Base-by-base conservation (phyloP, 1,284 basidiomycete genomes). In the Cystobasidiaceae sp. region DNA sequence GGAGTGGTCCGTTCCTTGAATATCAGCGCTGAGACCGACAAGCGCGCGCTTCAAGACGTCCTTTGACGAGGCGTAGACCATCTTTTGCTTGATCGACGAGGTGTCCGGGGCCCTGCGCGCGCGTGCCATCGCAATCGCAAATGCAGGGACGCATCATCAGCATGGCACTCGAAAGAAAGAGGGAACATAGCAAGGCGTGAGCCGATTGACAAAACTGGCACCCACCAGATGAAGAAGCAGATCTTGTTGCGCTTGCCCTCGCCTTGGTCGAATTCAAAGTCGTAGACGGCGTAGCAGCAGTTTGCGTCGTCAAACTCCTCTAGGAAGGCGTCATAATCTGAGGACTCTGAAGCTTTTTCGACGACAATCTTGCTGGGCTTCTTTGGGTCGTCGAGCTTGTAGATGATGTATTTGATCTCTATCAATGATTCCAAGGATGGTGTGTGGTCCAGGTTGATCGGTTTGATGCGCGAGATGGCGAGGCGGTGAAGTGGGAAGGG, bases 11-110 rank as follows among this genome's bases (percentile, higher is more conserved):
- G 90, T 96, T 66, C 85, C 93, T 80, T 97, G 93, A 71, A 97
- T 84, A 78, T 97, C 91, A 70, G 82, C 67, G 0, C 83, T 81
- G 71, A 92, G 82, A 49, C 90, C 90, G 19, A 83, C 77, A 69
- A 96, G 82, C 48, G 82, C 76, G 69, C 83, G 84, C 75, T 85
- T 85, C 66, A 98, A 79, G 11, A 87, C 89, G 45, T 93, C 90
- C 79, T 88, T 90, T 70, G 94, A 97, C 25, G 92, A 88, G 44
- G 94, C 89, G 78, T 85, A 90, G 73, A 97, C 75, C 93, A 98
- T 97, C 88, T 96, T 97, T 75, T 84, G 80, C 81, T 88, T 93
- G 79, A 96, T 83, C 81, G 85, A 89, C 57, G 92, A 85, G 44
- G 81, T 80, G 75, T 96, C 93, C 68, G 94, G 94, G 25, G 87